These are phyloP conservation scores for Haplosporangium sp. DNA, from an alignment of 371 early-diverging fungal genomes.

Conservation along the genomic window DNA sequence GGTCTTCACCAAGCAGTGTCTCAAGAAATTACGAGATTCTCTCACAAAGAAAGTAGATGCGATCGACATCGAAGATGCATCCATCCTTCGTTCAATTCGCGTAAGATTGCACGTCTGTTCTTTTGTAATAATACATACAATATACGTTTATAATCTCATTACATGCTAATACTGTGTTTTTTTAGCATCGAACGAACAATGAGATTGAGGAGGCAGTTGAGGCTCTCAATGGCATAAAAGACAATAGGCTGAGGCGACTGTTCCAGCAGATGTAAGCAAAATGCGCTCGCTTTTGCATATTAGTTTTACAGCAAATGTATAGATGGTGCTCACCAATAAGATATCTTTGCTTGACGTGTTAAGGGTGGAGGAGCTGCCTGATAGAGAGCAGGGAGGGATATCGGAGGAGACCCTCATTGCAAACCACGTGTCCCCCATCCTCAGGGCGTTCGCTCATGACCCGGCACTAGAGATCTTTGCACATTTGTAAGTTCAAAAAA, in stretches of 20 bases:
- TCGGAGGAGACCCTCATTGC: constrained; percentile 9
- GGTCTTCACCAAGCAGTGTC: constrained; percentile 9
- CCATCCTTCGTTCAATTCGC: constrained; percentile 8
- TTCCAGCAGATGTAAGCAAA: constrained; percentile 19
- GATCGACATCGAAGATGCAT: constrained; percentile 21
- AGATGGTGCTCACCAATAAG: not conserved
- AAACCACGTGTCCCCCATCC: not conserved
- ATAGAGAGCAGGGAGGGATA: not conserved
- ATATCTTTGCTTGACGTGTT: not conserved
- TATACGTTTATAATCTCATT: not conserved
- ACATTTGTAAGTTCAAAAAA: constrained; percentile 13
- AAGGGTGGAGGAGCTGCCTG: constrained; percentile 7
- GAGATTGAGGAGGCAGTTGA: constrained; percentile 6
- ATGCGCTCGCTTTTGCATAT: not conserved
- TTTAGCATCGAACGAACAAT: constrained; percentile 13
- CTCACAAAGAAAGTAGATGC: constrained; percentile 14
- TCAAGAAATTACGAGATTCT: constrained; percentile 16
- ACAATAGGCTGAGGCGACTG: constrained; percentile 12
- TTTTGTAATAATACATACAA: not conserved
- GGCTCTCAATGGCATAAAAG: constrained; percentile 6
- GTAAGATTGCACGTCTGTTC: not conserved
- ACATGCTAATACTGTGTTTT: not conserved
- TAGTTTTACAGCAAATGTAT: not conserved
- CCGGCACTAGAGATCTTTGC: not conserved
- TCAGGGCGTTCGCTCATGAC: constrained; percentile 4